A percentile compares a stretch with the other conserved stretches of the same genome.
These are phyloP conservation scores for Ogataea parapolymorpha DNA, from an alignment of 805 yeast genomes.

Conservation along the genomic window DNA sequence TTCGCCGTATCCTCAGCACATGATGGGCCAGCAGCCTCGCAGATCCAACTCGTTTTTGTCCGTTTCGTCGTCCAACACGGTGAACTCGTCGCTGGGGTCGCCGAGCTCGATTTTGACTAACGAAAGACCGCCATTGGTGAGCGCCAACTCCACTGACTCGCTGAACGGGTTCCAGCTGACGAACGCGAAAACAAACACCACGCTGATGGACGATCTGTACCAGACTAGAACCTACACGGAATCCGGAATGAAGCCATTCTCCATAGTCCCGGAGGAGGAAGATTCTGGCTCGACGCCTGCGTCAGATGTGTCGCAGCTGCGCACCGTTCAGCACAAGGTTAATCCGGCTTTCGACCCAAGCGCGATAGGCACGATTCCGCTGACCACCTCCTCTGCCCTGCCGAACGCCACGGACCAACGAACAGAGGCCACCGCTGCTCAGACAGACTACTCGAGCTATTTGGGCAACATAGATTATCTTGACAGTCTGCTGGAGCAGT, in stretches of 20 bases:
- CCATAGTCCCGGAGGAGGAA: constrained; percentile 1
- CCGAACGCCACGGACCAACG: too few species aligned
- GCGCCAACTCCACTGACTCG: constrained; percentile 23
- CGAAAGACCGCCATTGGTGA: constrained; percentile 28
- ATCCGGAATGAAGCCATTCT: not conserved
- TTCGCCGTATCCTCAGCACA: constrained; percentile 27
- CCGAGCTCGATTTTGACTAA: constrained; percentile 17
- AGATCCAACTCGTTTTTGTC: constrained; percentile 26
- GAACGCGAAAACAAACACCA: constrained; percentile 33
- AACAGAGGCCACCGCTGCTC: not conserved
- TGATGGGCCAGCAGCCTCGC: constrained; percentile 12
- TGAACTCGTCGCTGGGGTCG: constrained; percentile 25
- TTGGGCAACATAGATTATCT: constrained; percentile 11
- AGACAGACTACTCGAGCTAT: constrained; percentile 5
- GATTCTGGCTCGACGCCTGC: constrained; percentile 8
- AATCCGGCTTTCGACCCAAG: constrained; percentile 2
- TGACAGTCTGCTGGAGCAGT: constrained; percentile 7
- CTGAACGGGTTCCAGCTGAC: constrained; percentile 26
- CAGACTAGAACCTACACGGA: constrained; percentile 32
- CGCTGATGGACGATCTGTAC: constrained; percentile 33
- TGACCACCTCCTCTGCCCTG: constrained; percentile 1
- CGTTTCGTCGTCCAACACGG: constrained; percentile 24
- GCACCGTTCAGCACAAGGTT: not conserved
- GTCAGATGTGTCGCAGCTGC: constrained; percentile 4
- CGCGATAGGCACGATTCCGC: constrained; percentile 7